Evolutionary conservation across 2,329 filamentous ascomycete species (phyloP).

Genomic region (Calonectria henricotiae): DNA sequence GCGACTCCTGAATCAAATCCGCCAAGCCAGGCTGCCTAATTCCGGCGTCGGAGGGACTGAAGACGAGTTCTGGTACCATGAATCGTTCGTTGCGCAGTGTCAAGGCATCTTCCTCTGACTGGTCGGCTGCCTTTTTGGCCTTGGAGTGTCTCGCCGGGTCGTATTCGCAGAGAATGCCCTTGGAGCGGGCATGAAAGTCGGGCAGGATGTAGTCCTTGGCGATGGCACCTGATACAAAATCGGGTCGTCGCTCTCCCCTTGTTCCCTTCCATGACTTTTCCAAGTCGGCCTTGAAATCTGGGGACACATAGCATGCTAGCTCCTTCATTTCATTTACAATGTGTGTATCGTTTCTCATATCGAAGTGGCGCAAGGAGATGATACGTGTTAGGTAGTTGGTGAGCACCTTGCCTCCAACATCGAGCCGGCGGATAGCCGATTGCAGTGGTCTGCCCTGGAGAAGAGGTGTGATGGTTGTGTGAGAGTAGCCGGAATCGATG

Average conservation of each 20-base stretch:
- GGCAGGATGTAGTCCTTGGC: conserved; percentile 94
- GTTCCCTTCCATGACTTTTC: conserved; percentile 89
- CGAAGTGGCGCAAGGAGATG: conserved; percentile 92
- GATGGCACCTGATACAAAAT: conserved; percentile 72
- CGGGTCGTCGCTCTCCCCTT: conserved; percentile 69
- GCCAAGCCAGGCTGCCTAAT: conserved; percentile 87
- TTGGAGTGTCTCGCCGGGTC: conserved; percentile 77
- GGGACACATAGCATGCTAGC: conserved; percentile 85
- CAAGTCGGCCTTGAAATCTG: conserved; percentile 83
- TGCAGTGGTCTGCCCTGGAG: conserved; percentile 87
- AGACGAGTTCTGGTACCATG: conserved; percentile 89
- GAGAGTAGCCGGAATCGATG: conserved; percentile 93
- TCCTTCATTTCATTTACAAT: conserved; percentile 98
- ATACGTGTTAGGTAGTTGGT: conserved; percentile 94
- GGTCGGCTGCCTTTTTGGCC: conserved; percentile 64
- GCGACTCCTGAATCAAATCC: conserved; percentile 85
- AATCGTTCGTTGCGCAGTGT: conserved; percentile 95
- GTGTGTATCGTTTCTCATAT: conserved; percentile 94
- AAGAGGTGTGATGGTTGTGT: conserved; percentile 91
- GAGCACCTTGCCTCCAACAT: conserved; percentile 92
- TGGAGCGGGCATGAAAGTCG: conserved; percentile 75
- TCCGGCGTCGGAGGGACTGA: conserved; percentile 88
- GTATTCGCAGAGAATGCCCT: conserved; percentile 84
- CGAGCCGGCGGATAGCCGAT: conserved; percentile 85
- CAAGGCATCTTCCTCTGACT: conserved; percentile 80